These are phyloP conservation scores for Fragaria vesca DNA, from an alignment of 306 rosid genomes.

Conservation along the genomic window DNA sequence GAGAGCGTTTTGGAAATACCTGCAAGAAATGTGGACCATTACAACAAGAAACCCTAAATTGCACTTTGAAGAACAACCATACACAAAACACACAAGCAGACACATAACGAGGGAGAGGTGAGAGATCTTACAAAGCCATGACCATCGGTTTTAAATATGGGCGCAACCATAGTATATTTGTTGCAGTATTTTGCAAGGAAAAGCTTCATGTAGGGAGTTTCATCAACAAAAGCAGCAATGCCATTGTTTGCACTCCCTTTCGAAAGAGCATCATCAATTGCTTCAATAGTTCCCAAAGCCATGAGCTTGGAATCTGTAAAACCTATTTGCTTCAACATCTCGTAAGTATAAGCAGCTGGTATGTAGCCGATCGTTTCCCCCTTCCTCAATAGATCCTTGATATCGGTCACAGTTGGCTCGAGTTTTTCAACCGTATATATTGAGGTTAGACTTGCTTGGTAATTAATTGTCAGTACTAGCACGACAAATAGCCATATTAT, in stretches of 20 bases:
- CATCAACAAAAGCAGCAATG: constrained; percentile 44
- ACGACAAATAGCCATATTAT: background rate
- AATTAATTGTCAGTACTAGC: background rate
- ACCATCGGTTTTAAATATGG: constrained; percentile 28
- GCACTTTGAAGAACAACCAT: background rate
- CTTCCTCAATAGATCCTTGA: constrained; percentile 30
- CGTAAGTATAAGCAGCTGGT: constrained; percentile 35
- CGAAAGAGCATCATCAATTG: constrained; percentile 19
- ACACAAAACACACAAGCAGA: no score
- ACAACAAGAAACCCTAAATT: background rate
- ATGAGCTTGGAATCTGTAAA: constrained; percentile 35
- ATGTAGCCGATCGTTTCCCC: constrained; percentile 48
- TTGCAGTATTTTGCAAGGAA: constrained; percentile 34
- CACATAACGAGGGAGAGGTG: background rate
- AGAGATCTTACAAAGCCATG: constrained; percentile 42
- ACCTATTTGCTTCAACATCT: constrained; percentile 33
- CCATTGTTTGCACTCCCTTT: constrained; percentile 31
- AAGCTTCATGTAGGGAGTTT: constrained; percentile 25
- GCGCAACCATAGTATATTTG: constrained; percentile 30
- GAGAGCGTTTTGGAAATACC: no score
- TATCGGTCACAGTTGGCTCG: constrained; percentile 36
- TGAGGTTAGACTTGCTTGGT: background rate
- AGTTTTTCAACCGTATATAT: background rate
- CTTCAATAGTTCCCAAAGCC: constrained; percentile 3
- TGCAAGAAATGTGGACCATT: background rate